A percentile compares a stretch with the other conserved stretches of the same genome.
phyloP scores from a whole-genome alignment of 176 grass and related monocot species.

The Neostapfia colusana region DNA sequence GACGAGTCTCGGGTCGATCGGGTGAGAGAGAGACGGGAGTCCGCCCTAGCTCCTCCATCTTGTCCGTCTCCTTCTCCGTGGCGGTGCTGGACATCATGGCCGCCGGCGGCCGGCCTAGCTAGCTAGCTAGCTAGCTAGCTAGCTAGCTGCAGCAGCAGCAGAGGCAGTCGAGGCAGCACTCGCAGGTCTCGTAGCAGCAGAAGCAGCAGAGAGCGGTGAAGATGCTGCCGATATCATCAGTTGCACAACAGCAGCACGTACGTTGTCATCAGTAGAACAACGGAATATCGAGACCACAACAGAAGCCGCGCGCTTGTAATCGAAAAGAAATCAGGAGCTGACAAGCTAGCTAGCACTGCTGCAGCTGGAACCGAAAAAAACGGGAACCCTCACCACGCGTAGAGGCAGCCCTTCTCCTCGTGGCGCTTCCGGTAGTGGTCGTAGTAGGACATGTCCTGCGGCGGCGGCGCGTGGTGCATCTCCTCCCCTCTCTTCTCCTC shows the following conservation, averaged over 20 bases:
- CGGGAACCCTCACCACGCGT: slow-evolving; percentile 66
- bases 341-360: too few species aligned
- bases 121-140: too few species aligned
- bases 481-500: background rate
- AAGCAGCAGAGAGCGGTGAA: slow-evolving; percentile 86
- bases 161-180: slow-evolving; percentile 93
- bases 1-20: slow-evolving; percentile 14
- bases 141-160: slow-evolving; percentile 85
- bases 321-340: too few species aligned
- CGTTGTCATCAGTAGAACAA: slow-evolving; percentile 7
- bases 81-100: background rate
- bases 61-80: background rate
- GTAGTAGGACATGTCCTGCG: slow-evolving; percentile 62
- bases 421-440: slow-evolving; percentile 57
- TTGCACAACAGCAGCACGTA: background rate
- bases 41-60: slow-evolving; percentile 6
- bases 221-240: slow-evolving; percentile 45
- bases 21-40: slow-evolving; percentile 13
- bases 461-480: slow-evolving; percentile 60
- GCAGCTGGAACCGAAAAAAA: too few species aligned
- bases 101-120: too few species aligned
- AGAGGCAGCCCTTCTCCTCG: slow-evolving; percentile 68
- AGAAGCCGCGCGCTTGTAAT: too few species aligned
- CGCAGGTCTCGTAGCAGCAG: slow-evolving; percentile 93
- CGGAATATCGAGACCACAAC: background rate